A percentile compares a stretch with the other conserved stretches of the same genome.
Evolutionary conservation across 805 yeast genomes (phyloP).

Genomic region (Myxozyma sirexii): DNA sequence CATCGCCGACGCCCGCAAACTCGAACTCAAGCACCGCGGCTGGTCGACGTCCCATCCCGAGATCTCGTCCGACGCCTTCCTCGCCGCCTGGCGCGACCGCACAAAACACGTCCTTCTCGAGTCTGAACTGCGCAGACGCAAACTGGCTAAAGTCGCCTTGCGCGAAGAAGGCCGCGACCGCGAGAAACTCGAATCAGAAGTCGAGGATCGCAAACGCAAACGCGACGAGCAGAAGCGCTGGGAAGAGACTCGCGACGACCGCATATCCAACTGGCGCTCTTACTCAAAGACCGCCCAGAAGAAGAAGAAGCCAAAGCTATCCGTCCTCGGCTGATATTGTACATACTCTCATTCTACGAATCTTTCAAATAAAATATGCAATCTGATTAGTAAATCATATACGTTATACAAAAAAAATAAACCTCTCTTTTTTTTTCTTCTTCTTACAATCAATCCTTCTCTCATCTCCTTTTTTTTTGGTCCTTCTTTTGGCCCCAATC

Average conservation of each 20-base stretch:
- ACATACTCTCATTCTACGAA: neutral
- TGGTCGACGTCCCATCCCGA: slow-evolving; percentile 48
- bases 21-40: slow-evolving; percentile 45
- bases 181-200: slow-evolving; percentile 43
- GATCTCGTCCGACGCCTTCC: slow-evolving; percentile 44
- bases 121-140: slow-evolving; percentile 49
- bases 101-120: slow-evolving; percentile 52
- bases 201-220: slow-evolving; percentile 43
- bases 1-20: slow-evolving; percentile 49
- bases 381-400: neutral
- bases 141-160: slow-evolving; percentile 49
- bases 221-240: slow-evolving; percentile 52
- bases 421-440: neutral
- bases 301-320: slow-evolving; percentile 50
- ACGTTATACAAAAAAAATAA: neutral
- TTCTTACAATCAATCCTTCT: neutral
- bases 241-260: slow-evolving; percentile 61
- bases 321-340: slow-evolving; percentile 46
- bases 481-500: neutral
- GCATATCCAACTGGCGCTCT: slow-evolving; percentile 64
- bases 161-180: slow-evolving; percentile 47
- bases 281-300: slow-evolving; percentile 49
- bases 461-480: neutral
- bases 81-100: slow-evolving; percentile 48
- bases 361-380: neutral